Percentiles rank a stretch among this genome's conserved stretches.
Evolutionary conservation across 2,329 filamentous ascomycete species (phyloP).

Genomic region (Colletotrichum ledebouriae): DNA sequence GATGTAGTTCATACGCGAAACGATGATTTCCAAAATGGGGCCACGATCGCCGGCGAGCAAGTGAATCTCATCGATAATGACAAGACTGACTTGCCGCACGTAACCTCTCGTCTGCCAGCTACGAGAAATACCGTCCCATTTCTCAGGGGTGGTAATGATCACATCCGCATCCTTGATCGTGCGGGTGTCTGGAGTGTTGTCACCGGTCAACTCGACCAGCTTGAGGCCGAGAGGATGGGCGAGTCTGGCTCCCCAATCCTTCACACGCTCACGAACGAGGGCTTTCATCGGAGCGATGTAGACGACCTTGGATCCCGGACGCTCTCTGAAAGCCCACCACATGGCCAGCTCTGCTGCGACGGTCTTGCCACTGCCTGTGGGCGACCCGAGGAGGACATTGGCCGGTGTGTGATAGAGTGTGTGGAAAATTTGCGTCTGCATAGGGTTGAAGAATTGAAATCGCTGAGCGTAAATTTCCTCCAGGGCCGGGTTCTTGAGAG

Average conservation of each 20-base stretch:
- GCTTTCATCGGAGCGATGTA: slow-evolving; percentile 99
- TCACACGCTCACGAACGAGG: slow-evolving; percentile 93
- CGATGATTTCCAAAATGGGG: slow-evolving; percentile 98
- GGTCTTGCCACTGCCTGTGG: slow-evolving; percentile 97
- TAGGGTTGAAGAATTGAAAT: slow-evolving; percentile 98
- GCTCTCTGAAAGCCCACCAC: slow-evolving; percentile 99
- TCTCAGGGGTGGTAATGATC: slow-evolving; percentile 99
- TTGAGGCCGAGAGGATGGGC: slow-evolving; percentile 87
- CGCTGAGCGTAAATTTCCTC: slow-evolving; percentile 90
- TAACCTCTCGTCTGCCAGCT: slow-evolving; percentile 99
- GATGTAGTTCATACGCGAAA: slow-evolving; percentile 96
- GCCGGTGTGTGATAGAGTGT: slow-evolving; percentile 92
- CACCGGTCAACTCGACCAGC: slow-evolving; percentile 91
- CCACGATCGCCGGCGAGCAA: slow-evolving; percentile 95
- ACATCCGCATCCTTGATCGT: slow-evolving; percentile 97
- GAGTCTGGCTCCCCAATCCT: slow-evolving; percentile 91
- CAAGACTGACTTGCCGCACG: slow-evolving; percentile 92
- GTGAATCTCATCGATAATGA: slow-evolving; percentile 99
- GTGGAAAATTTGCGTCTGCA: slow-evolving; percentile 99
- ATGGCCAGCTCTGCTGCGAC: slow-evolving; percentile 96
- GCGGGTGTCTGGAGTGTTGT: slow-evolving; percentile 96
- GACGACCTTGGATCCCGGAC: slow-evolving; percentile 95
- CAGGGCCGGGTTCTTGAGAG: slow-evolving; percentile 86
- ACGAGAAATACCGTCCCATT: slow-evolving; percentile 99
- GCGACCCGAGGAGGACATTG: slow-evolving; percentile 94